Evolutionary conservation across 2,329 filamentous ascomycete species (phyloP), one percentile per base, ranked within the genome.

Genomic region (Metarhizium robertsii): DNA sequence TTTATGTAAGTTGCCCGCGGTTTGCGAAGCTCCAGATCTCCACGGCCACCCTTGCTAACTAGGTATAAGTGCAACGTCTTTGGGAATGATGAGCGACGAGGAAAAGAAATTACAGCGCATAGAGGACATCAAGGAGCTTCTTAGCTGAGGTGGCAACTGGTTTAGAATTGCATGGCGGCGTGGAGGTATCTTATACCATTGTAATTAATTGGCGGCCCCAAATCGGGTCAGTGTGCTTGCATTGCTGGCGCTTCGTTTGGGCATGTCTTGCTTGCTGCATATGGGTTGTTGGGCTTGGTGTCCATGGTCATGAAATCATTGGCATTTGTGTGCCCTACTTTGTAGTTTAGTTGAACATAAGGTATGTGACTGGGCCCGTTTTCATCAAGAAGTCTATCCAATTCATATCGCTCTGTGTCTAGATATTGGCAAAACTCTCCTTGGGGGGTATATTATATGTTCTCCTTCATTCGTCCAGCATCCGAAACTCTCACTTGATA

Each of bases 71-170:
- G 94, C 94, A n/a, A 92, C 88, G 16, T 94, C 89, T 0, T 74
- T 99, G 38, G 94, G 94, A 1, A 92, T 99, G 84, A 95, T 96
- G 83, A 87, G 79, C 54, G 91, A 96, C 59, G 92, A 96, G 60
- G 92, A 96, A 71, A 96, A 94, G 79, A 90, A 86, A 67, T 76
- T 90, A 58, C 88, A 94, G 69, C 79, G 90, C 43, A 92, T 97
- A 60, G 92, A 96, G 69, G 94, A 99, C 72, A 91, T 97, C 61
- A 92, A 87, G 71, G 88, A 96, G 71, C 75, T 99, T 62, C 79
- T 99, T 50, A 90, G 87, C 64, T 83, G 45, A 69, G 64, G 43
- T 3, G 13, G 20, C 48, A 6, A 29, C 30, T 25, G 7, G 42
- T 16, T 16, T 29, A 45, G n/a, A 14, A 6, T 30, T 18, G 29